A percentile compares a stretch with the other conserved stretches of the same genome.
Evolutionary conservation across 768 basidiomycete species (phyloP).

Genomic region (Podaxis mareebaensis): DNA sequence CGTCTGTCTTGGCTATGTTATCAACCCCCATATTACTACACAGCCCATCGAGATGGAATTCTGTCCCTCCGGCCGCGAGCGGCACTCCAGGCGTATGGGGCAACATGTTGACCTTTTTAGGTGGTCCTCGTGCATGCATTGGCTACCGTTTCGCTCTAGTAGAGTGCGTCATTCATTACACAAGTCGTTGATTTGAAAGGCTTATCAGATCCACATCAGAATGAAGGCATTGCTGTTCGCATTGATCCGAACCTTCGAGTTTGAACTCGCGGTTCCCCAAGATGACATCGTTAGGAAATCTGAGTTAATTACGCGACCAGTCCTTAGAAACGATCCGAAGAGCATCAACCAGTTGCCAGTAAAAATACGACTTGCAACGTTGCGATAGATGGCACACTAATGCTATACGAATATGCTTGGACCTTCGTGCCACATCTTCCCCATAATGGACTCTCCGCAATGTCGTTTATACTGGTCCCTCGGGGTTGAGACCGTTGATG

Average conservation of each 20-base stretch:
- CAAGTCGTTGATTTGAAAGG: not conserved
- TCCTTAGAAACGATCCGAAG: constrained; percentile 37
- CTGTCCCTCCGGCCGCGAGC: constrained; percentile 36
- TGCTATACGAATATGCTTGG: not conserved
- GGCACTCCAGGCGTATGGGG: constrained; percentile 54
- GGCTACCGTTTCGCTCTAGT: constrained; percentile 57
- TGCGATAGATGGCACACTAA: not conserved
- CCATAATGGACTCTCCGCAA: too few relatives aligned
- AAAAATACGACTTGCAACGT: constrained; percentile 26
- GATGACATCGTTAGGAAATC: constrained; percentile 40
- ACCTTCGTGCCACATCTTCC: not conserved
- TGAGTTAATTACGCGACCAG: constrained; percentile 39
- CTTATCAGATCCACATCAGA: not conserved
- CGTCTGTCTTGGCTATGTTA: not conserved
- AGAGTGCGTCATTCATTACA: constrained; percentile 37
- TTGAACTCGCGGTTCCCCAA: constrained; percentile 52
- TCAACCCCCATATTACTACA: not conserved
- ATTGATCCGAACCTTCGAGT: constrained; percentile 53
- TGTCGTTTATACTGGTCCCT: too few relatives aligned
- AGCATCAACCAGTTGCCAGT: constrained; percentile 45
- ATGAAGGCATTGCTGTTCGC: constrained; percentile 22
- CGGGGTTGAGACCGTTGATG: too few relatives aligned
- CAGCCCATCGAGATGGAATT: constrained; percentile 61
- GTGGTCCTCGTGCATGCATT: constrained; percentile 58
- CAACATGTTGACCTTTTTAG: constrained; percentile 52